phyloP scores from a whole-genome alignment of 345 rosid genomes.

The Cardiospermum halicacabum region DNA sequence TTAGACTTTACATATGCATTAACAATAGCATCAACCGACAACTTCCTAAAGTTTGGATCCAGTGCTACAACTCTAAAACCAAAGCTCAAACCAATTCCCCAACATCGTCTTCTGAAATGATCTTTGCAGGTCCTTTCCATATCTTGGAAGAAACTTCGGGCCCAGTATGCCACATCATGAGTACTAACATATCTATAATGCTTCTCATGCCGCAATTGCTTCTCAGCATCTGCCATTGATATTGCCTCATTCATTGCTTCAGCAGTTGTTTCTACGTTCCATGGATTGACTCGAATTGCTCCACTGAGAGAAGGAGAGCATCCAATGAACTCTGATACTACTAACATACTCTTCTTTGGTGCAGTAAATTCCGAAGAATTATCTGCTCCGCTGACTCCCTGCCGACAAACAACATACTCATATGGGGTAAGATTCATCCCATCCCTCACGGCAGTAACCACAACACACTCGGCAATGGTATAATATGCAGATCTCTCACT shows the following conservation, averaged over 20 bases:
- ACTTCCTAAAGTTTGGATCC: conserved; percentile 63
- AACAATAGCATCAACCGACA: conserved; percentile 47
- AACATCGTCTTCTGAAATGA: conserved; percentile 63
- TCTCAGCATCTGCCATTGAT: conserved; percentile 54
- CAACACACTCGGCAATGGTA: conserved; percentile 65
- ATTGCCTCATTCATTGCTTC: conserved; percentile 79
- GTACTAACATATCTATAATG: conserved; percentile 76
- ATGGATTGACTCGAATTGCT: conserved; percentile 69
- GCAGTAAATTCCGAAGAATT: conserved; percentile 30
- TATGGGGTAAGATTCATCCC: conserved; percentile 82
- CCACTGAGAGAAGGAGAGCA: conserved; percentile 85
- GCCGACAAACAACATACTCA: conserved; percentile 64
- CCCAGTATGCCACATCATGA: conserved; percentile 79
- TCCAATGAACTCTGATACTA: conserved; percentile 75
- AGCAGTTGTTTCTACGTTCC: conserved; percentile 65
- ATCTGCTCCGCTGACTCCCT: conserved; percentile 47
- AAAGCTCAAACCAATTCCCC: conserved; percentile 76
- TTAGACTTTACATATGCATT: conserved; percentile 52
- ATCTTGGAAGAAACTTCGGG: conserved; percentile 67
- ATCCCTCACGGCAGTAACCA: conserved; percentile 77
- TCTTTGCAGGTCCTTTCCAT: conserved; percentile 71
- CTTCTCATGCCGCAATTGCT: conserved; percentile 88
- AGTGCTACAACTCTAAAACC: conserved; percentile 75
- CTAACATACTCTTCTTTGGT: conserved; percentile 68
- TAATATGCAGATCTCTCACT: conserved; percentile 65